Evolutionary conservation across 73 alveolate species (phyloP), one percentile per base, ranked within the genome.

Genomic region (Uronychia binucleata): DNA sequence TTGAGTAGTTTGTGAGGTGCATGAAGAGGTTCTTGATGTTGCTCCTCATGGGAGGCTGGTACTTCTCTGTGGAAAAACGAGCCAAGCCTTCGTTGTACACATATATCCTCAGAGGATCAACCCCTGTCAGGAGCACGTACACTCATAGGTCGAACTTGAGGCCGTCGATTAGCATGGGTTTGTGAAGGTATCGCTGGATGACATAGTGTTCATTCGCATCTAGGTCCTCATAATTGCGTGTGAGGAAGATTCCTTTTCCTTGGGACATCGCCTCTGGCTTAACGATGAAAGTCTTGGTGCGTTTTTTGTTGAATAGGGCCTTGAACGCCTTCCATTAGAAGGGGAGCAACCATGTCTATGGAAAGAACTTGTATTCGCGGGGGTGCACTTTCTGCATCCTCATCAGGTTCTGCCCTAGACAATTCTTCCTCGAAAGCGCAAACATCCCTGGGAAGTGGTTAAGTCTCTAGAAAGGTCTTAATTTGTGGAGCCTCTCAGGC

Each of bases 211-310:
- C 99, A 58, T 84, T 83, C 58, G 94, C 93, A 75, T 96, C 95
- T 11, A 97, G 95, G 30, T 95, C 96, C 46, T 96, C 96, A 1
- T 95, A 80, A 34, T 90, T 88, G 81, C 97, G 85, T 8, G 96
- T 97, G 28, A 97, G 87, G 84, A 97, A 97, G 30, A 97, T 97
- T 26, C 99, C 99, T 92, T 95, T 97, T 5, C 99, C 99, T 59
- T 97, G 79, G 82, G 97, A 90, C 86, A 91, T 89, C 30, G 98
- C 98, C 31, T 95, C 98, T 0, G 99, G 99, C 85, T 97, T 97
- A 26, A 97, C 98, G 19, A 46, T 97, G 94, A 93, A 96, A 58
- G 85, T 83, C 79, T 81, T 88, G 29, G 84, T 81, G 46, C 91
- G 90, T 60, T 90, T 88, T 58, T 89, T 89, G 5, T 33, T 82